Evolutionary conservation across 108 stramenopile genomes (phyloP), one percentile per base, ranked within the genome.

Genomic region (Thalassiosira profunda): DNA sequence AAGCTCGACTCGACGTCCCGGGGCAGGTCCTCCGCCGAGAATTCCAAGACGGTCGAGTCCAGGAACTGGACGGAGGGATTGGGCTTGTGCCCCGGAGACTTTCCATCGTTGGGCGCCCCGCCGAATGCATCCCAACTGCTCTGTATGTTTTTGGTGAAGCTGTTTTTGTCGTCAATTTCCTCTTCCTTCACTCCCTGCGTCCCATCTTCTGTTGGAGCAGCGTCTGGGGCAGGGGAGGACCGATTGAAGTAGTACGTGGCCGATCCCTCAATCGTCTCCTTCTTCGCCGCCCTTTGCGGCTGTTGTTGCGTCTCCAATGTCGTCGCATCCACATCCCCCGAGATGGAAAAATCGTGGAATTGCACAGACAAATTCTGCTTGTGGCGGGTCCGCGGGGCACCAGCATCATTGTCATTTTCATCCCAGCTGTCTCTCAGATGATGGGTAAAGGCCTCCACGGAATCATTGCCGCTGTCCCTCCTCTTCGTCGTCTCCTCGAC

Each of bases 331-430:
- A 18, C 31, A 51, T 25, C 49, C 35, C 25, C 65, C 40, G 65
- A 66, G 26, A 66, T 66, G 20, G 65, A 54, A 54, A 66, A 40
- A 38, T 66, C 65, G 2, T 31, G 34, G 26, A 63, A 63, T 26
- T 63, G 61, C 46, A 63, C 25, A 18, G 61, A 63, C 15, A 63
- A 47, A 30, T 63, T 47, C 29, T 63, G 43, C 31, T 47, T 63
- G 61, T 63, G 61, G 20, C 61, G 61, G 29, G 24, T 34, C 8
- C 20, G 18, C 18, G 14, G 2, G n/a, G 17, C 49, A 31, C 12
- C 31, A 14, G 3, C 23, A 8, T 12, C 61, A n/a, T 33, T 8
- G 5, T 37, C 3, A 1, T 31, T 24, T 28, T 38, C 15, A 21
- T 62, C 60, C 60, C 60, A 63, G 43, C 61, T 63, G 18, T 63